Base-by-base conservation (phyloP, 768 basidiomycete species). In the Kwoniella dendrophila region DNA sequence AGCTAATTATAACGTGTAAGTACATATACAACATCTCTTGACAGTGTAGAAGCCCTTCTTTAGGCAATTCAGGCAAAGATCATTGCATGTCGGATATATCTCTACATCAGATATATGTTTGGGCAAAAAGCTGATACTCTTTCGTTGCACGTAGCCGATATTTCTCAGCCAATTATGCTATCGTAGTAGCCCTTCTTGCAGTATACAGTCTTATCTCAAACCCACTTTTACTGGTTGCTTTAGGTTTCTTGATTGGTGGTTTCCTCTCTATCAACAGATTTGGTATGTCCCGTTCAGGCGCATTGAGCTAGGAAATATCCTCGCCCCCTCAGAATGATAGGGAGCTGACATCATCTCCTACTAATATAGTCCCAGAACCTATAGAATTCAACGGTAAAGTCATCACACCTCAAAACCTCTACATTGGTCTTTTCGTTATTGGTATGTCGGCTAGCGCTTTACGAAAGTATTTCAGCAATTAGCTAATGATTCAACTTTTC, bases 171-270 rank as follows among this genome's bases (percentile, higher is more conserved):
- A 98, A 98, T 81, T 98, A 98, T 80, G 85, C 87, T 44, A 89
- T 95, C 72, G 90, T 95, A 38, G 78, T 90, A 55, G 94, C 93
- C 34, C 90, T 97, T 68, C 87, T 96, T 83, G 76, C 85, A 16
- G 91, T 92, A 0, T 94, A 98, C 74, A 78, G 83, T 3, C 82
- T 90, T 67, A 79, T 98, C 69, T 90, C 88, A 58, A 93, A 90
- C 78, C 85, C 84, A n/a, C 80, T 86, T 43, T 86, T 98, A 38
- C 84, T 96, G 69, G 82, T 92, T 73, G 87, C 94, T 4, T 82
- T 96, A 65, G 84, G 81, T 22, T 93, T 98, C 84, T 86, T 98
- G 66, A 86, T 93, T 63, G 90, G 92, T 33, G 95, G 95, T 4
- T 97, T 97, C 81, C 79, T 86, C 22, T 85, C 86, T 41, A 94